These are phyloP conservation scores for Cutaneotrichosporon cavernicola DNA, from an alignment of 1,284 basidiomycete genomes.

Conservation along the genomic window DNA sequence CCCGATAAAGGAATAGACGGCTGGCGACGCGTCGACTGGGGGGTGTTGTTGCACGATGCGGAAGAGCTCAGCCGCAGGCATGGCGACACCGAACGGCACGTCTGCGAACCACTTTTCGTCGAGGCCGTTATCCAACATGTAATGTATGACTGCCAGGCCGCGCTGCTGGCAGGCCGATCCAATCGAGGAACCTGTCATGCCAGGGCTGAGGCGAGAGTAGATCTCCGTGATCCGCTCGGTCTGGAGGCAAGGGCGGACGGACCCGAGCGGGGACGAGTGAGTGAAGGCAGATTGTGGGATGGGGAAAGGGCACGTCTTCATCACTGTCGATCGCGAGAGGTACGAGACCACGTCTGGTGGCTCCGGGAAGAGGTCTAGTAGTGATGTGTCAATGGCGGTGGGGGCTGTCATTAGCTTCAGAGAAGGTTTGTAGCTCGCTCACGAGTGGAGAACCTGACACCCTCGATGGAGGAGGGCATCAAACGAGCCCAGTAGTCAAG, in stretches of 20 bases:
- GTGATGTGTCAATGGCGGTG: conserved; percentile 28
- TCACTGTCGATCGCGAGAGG: conserved; percentile 35
- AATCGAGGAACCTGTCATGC: conserved; percentile 28
- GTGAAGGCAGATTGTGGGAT: conserved; percentile 51
- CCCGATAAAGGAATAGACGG: conserved; percentile 72
- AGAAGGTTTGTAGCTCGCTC: neutral
- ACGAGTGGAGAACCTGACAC: neutral
- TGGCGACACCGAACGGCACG: conserved; percentile 67
- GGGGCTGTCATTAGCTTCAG: conserved; percentile 5
- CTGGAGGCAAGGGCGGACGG: conserved; percentile 26
- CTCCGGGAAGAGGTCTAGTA: conserved; percentile 34
- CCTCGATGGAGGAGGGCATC: conserved; percentile 58
- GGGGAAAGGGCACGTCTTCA: conserved; percentile 34
- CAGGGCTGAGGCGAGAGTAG: conserved; percentile 49
- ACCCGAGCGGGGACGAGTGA: conserved; percentile 54
- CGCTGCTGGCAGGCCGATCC: conserved; percentile 14
- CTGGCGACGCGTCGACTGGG: conserved; percentile 66
- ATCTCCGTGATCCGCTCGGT: conserved; percentile 29
- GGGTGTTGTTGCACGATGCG: conserved; percentile 76
- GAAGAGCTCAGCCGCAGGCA: conserved; percentile 78
- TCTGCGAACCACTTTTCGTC: conserved; percentile 58
- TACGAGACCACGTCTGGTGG: conserved; percentile 54
- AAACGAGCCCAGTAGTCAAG: conserved; percentile 81
- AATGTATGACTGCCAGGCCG: conserved; percentile 64
- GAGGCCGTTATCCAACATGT: conserved; percentile 61